These are phyloP conservation scores for Glycine soja DNA, from an alignment of 306 rosid species.

Conservation along the genomic window DNA sequence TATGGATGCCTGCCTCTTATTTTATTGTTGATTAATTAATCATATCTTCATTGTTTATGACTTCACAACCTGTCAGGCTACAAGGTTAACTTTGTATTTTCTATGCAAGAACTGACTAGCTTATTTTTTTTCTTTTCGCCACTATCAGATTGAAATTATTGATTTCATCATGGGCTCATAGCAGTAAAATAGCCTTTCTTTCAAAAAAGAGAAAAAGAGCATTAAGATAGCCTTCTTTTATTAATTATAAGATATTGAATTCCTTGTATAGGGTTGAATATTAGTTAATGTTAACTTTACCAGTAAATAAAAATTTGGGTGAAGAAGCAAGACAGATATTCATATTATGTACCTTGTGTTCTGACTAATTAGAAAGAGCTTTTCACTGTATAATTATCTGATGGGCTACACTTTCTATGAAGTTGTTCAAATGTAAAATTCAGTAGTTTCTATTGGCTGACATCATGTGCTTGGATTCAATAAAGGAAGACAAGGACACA, in stretches of 20 bases:
- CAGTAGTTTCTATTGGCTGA: constrained; percentile 31
- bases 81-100: too few species aligned
- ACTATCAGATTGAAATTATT: not conserved
- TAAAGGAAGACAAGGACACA: too few species aligned
- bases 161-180: not conserved
- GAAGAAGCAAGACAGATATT: not conserved
- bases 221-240: too few species aligned
- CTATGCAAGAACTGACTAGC: too few species aligned
- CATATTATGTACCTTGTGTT: not conserved
- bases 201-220: too few species aligned
- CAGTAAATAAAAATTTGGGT: not conserved
- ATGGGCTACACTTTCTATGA: not conserved
- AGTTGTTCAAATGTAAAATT: constrained; percentile 4
- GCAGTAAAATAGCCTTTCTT: too few species aligned
- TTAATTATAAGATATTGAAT: not conserved
- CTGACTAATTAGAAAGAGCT: not conserved
- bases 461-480: constrained; percentile 40
- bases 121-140: not conserved
- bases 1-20: too few species aligned
- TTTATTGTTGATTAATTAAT: too few species aligned
- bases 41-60: too few species aligned
- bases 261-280: constrained; percentile 15
- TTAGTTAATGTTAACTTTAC: not conserved
- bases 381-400: not conserved
- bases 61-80: too few species aligned